Evolutionary conservation across 257 asterid species (phyloP).

Genomic region (Solanum chmielewskii): DNA sequence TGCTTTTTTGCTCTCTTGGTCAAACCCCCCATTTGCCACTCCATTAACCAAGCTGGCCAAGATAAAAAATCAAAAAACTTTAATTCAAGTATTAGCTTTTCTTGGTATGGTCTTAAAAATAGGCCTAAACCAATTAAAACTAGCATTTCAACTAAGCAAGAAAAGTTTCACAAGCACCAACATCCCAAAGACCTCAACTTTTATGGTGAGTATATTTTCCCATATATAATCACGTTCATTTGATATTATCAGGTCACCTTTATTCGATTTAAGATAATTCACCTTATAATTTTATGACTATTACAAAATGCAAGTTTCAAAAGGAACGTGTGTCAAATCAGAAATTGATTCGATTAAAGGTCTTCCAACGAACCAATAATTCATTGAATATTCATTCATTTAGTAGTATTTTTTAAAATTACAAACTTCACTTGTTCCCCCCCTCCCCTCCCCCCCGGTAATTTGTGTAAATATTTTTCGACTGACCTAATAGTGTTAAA

Average conservation of each 20-base stretch:
- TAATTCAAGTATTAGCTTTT: background rate
- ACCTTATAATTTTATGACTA: background rate
- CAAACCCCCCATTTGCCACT: conserved; percentile 33
- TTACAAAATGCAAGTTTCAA: background rate
- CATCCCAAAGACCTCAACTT: background rate
- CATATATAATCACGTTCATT: background rate
- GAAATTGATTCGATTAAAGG: background rate
- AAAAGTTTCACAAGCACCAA: background rate
- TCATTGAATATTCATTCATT: background rate
- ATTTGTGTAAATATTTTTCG: background rate
- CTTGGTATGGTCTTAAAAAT: background rate
- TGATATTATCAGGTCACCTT: background rate
- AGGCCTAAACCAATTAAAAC: background rate
- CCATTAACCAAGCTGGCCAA: conserved; percentile 26
- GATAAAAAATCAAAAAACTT: background rate
- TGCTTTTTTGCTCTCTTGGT: background rate
- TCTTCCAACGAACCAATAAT: background rate
- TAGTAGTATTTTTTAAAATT: background rate
- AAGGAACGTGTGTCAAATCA: background rate
- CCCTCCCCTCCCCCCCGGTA: background rate
- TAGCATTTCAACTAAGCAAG: background rate
- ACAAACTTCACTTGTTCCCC: background rate
- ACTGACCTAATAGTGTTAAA: background rate
- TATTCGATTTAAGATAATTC: background rate
- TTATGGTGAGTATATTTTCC: background rate